Evolutionary conservation across 2,329 filamentous ascomycete species (phyloP), one percentile per base, ranked within the genome.

Genomic region (Leptographium lundbergii): DNA sequence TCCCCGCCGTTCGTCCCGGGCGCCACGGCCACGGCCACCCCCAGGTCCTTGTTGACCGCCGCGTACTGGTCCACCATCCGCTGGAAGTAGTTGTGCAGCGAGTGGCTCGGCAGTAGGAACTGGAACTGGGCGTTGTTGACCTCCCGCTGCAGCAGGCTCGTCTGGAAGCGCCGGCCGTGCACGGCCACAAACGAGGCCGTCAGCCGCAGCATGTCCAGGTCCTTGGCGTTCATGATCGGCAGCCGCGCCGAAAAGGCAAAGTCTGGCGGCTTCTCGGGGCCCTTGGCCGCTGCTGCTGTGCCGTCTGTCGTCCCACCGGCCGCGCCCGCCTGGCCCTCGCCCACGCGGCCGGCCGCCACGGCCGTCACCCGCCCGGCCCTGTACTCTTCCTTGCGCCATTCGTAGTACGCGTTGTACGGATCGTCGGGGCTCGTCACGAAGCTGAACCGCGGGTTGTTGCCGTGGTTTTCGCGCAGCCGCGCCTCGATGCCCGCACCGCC

Each of bases 201-300:
- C 68, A 96, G 74, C 59, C 81, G 78, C 59, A 87, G 78, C 56
- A 86, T 78, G 65, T 86, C 83, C 63, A 97, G 75, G 78, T 99
- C 94, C 72, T 95, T 89, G 64, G 95, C 90, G 73, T 87, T 96
- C 74, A 99, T 96, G 65, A 91, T 92, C 60, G 94, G 94, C 89
- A 97, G 96, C 70, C 91, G 88, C 66, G 94, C 91, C 59, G 90
- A 96, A 75, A 96, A 99, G 65, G 88, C 83, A 69, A 95, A 97
- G 67, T 91, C 87, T 60, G 88, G 82, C 19, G 94, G 94, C 68
- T 91, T 85, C 51, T 87, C 85, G 9, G 92, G 92, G 25, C 91
- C 92, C 71, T 88, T 82, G 51, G 89, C 86, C 70, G 82, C 76
- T 57, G 76, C 75, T 56, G 76, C 75, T 19, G 36, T 39, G 36